A percentile compares a stretch with the other conserved stretches of the same genome.
These are phyloP conservation scores for Arthroderma uncinatum DNA, from an alignment of 2,329 filamentous ascomycete genomes.

Conservation along the genomic window DNA sequence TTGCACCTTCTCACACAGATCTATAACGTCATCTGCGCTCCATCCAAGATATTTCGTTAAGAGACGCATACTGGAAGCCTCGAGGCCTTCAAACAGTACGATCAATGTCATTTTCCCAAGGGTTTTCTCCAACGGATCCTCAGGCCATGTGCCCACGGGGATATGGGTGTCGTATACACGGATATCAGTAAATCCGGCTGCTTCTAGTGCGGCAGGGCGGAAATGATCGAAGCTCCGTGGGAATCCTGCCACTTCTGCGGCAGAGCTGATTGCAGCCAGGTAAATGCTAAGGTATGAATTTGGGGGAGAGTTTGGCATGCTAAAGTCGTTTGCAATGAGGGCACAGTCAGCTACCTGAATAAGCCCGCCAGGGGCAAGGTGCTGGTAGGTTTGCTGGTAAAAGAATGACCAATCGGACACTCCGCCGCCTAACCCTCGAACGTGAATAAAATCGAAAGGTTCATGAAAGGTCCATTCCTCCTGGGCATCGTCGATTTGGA, in stretches of 20 bases:
- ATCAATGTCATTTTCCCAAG: slow-evolving; percentile 36
- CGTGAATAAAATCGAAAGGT: slow-evolving; percentile 41
- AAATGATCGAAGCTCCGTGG: slow-evolving; percentile 37
- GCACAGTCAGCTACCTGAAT: slow-evolving; percentile 38
- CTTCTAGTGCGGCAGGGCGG: slow-evolving; percentile 28
- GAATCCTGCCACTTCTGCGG: slow-evolving; percentile 31
- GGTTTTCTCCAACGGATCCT: slow-evolving; percentile 24
- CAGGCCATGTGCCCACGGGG: slow-evolving; percentile 30
- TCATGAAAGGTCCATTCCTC: slow-evolving; percentile 40
- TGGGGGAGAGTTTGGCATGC: slow-evolving; percentile 15
- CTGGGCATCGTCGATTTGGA: slow-evolving; percentile 42
- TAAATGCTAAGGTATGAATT: slow-evolving; percentile 28
- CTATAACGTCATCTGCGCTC: slow-evolving; percentile 25
- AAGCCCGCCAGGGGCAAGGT: slow-evolving; percentile 37
- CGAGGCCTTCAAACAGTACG: slow-evolving; percentile 30
- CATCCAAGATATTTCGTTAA: slow-evolving; percentile 27
- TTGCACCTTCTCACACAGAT: slow-evolving; percentile 31
- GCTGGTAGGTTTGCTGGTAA: slow-evolving; percentile 37
- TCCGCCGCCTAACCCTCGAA: slow-evolving; percentile 38
- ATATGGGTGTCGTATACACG: slow-evolving; percentile 29
- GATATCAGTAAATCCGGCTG: slow-evolving; percentile 37
- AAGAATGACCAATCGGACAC: slow-evolving; percentile 39
- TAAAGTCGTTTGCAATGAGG: slow-evolving; percentile 21
- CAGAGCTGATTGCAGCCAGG: slow-evolving; percentile 26
- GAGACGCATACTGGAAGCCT: slow-evolving; percentile 28